Base-by-base conservation (phyloP, 108 stramenopile species). In the Epithemia pelagica region DNA sequence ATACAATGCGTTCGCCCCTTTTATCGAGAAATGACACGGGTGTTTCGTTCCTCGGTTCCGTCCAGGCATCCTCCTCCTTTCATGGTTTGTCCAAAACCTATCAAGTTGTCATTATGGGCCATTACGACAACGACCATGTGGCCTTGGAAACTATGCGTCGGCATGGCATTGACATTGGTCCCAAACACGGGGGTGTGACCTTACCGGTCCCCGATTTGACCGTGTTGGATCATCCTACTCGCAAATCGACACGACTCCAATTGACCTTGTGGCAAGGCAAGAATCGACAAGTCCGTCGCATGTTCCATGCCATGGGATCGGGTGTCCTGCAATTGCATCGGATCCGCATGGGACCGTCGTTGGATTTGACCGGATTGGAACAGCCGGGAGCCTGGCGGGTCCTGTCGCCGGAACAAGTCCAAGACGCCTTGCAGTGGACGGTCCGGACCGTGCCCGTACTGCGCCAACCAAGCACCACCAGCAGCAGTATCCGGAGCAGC, bases 291-390 rank as follows among this genome's bases (percentile, higher is more conserved):
- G 70, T 88, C 10, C 79, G 86, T 54, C 58, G 83, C 54, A 88
- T 83, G 82, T 88, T 88, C 61, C 86, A 88, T 62, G 79, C 78
- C 24, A 67, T 88, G n/a, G 78, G 80, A 54, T 83, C 82, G 0
- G 86, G 86, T 19, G 86, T 88, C 1, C 84, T 88, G 77, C 73
- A 81, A 61, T 59, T 88, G 25, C 62, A 80, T 64, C 78, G 86
- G 33, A 64, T 62, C 2, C 56, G 58, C 52, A 75, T 87, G 29
- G 86, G 86, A 32, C 25, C 53, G 25, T 21, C 59, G 59, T 31
- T 78, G 52, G 71, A 70, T 1, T 53, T 74, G 60, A 73, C 52
- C 15, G 72, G 69, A 0, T 27, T 71, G 22, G 23, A 68, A 64
- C 58, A 67, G 63, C 78, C 77, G 68, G 81, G 81, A 46, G 63